Conservation (phyloP, 2,329 filamentous ascomycete genomes). For the Tolypocladium ophioglossoides region DNA sequence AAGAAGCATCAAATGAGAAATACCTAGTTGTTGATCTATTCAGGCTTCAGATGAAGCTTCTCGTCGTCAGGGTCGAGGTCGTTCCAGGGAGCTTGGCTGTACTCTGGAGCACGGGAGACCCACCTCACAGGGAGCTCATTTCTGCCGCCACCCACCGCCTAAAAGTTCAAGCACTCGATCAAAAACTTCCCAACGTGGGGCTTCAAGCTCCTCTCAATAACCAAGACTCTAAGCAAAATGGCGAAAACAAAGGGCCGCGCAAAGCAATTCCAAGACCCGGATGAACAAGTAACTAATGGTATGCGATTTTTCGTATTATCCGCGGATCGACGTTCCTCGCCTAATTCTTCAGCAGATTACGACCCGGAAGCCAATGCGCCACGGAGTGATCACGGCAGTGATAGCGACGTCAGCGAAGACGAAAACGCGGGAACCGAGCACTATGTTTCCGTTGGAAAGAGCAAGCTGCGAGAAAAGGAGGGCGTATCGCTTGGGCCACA, state of each 20-base stretch:
- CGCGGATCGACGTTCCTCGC: not conserved
- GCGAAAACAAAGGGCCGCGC: conserved; percentile 41
- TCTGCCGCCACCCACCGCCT: conserved; percentile 39
- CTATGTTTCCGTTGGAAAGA: conserved; percentile 75
- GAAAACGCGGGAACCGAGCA: conserved; percentile 67
- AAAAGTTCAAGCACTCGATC: conserved; percentile 30
- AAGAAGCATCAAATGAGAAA: not conserved
- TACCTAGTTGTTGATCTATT: not conserved
- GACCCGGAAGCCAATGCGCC: conserved; percentile 64
- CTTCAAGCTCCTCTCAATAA: conserved; percentile 1
- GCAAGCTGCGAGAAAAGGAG: conserved; percentile 68
- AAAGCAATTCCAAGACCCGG: conserved; percentile 50
- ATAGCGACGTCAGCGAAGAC: conserved; percentile 36
- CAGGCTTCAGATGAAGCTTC: not conserved
- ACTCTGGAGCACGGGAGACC: not conserved
- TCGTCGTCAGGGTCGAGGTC: not conserved
- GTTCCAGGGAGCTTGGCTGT: not conserved
- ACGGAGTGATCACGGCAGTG: conserved; percentile 43
- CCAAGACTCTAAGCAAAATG: conserved; percentile 30
- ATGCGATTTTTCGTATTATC: conserved; percentile 5
- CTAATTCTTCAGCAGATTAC: conserved; percentile 46
- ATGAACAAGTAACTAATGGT: conserved; percentile 55
- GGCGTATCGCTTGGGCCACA: conserved; percentile 60
- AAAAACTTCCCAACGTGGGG: conserved; percentile 26
- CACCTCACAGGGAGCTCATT: conserved; percentile 7